Percentiles rank a stretch among this genome's conserved stretches.
Conservation (phyloP, 1,284 basidiomycete genomes). For the Agroathelia rolfsii region DNA sequence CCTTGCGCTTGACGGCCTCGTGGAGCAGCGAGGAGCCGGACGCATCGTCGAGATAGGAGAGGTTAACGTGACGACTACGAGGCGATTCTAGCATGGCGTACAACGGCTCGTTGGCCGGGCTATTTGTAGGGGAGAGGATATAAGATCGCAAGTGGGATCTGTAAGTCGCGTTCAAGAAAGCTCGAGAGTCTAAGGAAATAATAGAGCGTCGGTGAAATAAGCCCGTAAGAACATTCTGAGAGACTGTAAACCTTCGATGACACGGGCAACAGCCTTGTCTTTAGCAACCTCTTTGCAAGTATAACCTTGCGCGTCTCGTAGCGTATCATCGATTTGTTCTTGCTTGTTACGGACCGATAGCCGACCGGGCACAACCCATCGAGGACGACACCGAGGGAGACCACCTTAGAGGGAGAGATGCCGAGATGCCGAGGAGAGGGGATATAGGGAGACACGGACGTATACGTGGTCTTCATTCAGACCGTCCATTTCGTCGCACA, state of each 20-base stretch:
- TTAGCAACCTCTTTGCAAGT: slow-evolving; percentile 72
- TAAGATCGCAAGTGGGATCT: slow-evolving; percentile 67
- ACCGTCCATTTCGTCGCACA: too few relatives aligned
- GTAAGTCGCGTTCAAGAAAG: slow-evolving; percentile 71
- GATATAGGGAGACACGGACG: too few relatives aligned
- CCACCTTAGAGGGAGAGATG: too few relatives aligned
- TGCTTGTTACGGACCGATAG: too few relatives aligned
- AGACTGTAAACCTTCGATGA: slow-evolving; percentile 54
- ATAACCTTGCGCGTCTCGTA: slow-evolving; percentile 61
- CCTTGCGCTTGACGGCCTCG: slow-evolving; percentile 78
- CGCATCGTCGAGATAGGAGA: slow-evolving; percentile 68
- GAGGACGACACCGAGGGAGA: too few relatives aligned
- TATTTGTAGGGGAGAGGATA: slow-evolving; percentile 46
- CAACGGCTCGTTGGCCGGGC: slow-evolving; percentile 40
- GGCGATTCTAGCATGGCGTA: slow-evolving; percentile 52
- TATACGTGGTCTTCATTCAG: too few relatives aligned
- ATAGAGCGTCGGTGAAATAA: too few relatives aligned
- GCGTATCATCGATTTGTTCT: slow-evolving; percentile 73
- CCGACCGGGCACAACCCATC: too few relatives aligned
- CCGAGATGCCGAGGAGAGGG: too few relatives aligned
- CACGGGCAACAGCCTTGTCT: slow-evolving; percentile 60
- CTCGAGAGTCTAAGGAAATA: slow-evolving; percentile 70
- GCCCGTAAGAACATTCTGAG: not conserved
- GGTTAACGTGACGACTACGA: slow-evolving; percentile 48
- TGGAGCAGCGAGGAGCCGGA: slow-evolving; percentile 77